phyloP scores from a whole-genome alignment of 768 basidiomycete genomes.

The Stropharia rugosoannulata region DNA sequence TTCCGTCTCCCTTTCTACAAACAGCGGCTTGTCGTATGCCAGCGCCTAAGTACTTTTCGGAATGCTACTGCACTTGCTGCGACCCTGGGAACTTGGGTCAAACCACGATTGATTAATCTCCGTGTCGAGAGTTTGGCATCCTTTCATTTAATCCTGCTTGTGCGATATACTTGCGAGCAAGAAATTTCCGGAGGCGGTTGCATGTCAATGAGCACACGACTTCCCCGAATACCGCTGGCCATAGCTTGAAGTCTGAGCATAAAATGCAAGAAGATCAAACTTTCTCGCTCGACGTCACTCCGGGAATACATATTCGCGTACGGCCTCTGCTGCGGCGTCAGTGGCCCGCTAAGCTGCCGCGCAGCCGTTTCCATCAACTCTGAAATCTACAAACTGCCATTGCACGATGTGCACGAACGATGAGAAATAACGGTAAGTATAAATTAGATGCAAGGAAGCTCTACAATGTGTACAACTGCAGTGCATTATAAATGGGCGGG shows the following conservation, averaged over 20 bases:
- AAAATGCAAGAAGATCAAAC: too few species aligned
- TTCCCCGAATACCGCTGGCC: too few species aligned
- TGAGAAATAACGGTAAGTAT: background rate
- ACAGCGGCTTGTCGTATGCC: background rate
- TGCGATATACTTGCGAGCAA: too few species aligned
- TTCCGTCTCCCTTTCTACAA: too few species aligned
- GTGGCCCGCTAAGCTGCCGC: background rate
- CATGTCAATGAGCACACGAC: too few species aligned
- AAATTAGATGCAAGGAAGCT: constrained; percentile 5
- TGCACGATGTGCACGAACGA: background rate
- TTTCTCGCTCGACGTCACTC: too few species aligned
- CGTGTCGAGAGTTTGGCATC: background rate
- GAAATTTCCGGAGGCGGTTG: too few species aligned
- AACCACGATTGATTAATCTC: constrained; percentile 11
- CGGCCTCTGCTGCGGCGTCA: background rate
- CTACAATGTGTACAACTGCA: background rate
- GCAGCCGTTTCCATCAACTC: background rate
- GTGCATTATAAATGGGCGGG: background rate
- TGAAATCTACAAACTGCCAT: background rate
- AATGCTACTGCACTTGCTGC: background rate
- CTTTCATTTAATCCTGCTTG: background rate
- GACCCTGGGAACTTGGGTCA: constrained; percentile 6
- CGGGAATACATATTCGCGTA: too few species aligned
- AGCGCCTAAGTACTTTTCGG: constrained; percentile 6
- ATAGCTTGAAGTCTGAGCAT: too few species aligned